phyloP scores from a whole-genome alignment of 768 basidiomycete genomes.

The Xerocomus brunneocitrinus region DNA sequence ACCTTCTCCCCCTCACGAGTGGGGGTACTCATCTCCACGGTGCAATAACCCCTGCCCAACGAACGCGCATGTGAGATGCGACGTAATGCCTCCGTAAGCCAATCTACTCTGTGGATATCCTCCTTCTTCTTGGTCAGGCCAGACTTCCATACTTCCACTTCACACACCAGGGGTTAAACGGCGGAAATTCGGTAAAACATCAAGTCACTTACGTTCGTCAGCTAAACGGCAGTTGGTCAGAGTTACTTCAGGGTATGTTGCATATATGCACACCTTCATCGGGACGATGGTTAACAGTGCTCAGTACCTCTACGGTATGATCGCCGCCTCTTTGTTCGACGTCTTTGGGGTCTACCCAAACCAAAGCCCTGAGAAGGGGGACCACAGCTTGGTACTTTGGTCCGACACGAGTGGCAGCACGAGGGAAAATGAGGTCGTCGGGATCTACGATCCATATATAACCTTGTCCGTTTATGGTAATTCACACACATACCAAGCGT shows the following conservation, averaged over 20 bases:
- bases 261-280: conserved; percentile 54
- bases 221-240: conserved; percentile 36
- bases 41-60: conserved; percentile 50
- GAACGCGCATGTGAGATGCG: conserved; percentile 67
- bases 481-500: conserved; percentile 61
- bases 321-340: conserved; percentile 65
- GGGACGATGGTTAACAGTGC: conserved; percentile 58
- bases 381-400: conserved; percentile 77
- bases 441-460: conserved; percentile 58
- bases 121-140: conserved; percentile 50
- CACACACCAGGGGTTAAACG: conserved; percentile 3
- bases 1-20: conserved; percentile 62
- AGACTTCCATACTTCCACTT: conserved; percentile 67
- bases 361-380: conserved; percentile 34
- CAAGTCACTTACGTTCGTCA: conserved; percentile 46
- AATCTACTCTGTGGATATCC: conserved; percentile 65
- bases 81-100: conserved; percentile 70
- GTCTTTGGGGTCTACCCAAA: conserved; percentile 8
- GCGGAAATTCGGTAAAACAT: not conserved
- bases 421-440: conserved; percentile 95
- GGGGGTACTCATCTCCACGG: conserved; percentile 59
- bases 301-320: conserved; percentile 67
- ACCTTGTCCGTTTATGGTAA: conserved; percentile 15
- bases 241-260: conserved; percentile 14
- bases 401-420: conserved; percentile 87